Conservation (phyloP, 345 rosid species). For the Turritis glabra region DNA sequence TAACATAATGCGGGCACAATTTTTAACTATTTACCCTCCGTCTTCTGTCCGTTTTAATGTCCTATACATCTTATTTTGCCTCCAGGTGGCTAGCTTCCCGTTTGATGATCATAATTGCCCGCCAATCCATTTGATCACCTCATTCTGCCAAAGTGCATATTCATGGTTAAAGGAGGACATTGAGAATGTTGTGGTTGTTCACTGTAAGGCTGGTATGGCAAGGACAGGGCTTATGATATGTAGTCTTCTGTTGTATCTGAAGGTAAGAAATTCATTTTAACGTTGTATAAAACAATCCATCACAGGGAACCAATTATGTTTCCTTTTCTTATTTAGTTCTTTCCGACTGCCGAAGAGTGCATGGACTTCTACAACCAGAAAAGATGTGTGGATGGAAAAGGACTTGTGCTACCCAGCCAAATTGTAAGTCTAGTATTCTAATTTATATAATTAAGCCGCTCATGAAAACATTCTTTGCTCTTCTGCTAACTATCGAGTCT, state of each 20-base stretch:
- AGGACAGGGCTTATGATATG: constrained; percentile 93
- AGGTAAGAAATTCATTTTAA: constrained; percentile 42
- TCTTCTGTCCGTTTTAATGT: constrained; percentile 1
- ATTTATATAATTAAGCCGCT: neutral
- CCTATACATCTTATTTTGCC: neutral
- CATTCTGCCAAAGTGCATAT: constrained; percentile 85
- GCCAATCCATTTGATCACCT: constrained; percentile 73
- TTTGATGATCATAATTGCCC: constrained; percentile 92
- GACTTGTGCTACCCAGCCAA: constrained; percentile 87
- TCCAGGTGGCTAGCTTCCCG: constrained; percentile 89
- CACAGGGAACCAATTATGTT: constrained; percentile 4
- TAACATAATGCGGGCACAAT: neutral
- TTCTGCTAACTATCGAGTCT: neutral
- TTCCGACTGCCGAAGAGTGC: constrained; percentile 92
- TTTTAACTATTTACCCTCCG: neutral
- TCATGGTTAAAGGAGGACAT: constrained; percentile 88
- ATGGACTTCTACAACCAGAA: constrained; percentile 86
- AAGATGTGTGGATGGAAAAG: constrained; percentile 85
- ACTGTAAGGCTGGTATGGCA: constrained; percentile 96
- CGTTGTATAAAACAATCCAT: constrained; percentile 15
- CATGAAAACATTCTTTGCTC: neutral
- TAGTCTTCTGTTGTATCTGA: constrained; percentile 76
- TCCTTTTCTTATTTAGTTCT: constrained; percentile 52
- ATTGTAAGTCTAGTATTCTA: constrained; percentile 54
- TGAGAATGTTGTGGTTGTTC: constrained; percentile 91